Conservation (phyloP, 2,329 filamentous ascomycete species). For the Geoglossum cookeanum region DNA sequence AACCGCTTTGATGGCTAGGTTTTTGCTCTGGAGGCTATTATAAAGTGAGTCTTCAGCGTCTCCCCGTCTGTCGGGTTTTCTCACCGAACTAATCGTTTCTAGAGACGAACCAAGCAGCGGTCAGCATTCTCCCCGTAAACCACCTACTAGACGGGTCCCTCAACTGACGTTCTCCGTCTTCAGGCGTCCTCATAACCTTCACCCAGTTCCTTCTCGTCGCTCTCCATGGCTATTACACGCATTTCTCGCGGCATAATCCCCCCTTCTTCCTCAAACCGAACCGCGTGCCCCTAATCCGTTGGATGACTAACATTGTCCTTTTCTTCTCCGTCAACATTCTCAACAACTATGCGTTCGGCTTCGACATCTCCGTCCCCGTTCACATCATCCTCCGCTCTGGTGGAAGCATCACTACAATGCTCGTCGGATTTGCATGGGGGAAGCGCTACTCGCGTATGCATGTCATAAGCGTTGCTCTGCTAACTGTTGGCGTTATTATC, state of each 20-base stretch:
- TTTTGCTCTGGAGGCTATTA: conserved; percentile 81
- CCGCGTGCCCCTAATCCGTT: conserved; percentile 64
- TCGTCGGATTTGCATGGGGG: conserved; percentile 71
- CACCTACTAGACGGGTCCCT: not conserved
- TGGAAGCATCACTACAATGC: conserved; percentile 88
- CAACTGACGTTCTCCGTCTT: not conserved
- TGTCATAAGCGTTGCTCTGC: conserved; percentile 57
- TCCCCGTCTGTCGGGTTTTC: conserved; percentile 6
- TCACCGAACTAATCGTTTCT: conserved; percentile 11
- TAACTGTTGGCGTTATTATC: conserved; percentile 72
- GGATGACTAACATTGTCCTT: conserved; percentile 72
- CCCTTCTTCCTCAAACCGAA: conserved; percentile 59
- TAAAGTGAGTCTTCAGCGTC: conserved; percentile 46
- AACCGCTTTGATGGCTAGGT: conserved; percentile 34
- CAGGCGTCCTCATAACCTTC: conserved; percentile 72
- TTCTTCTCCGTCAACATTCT: conserved; percentile 90
- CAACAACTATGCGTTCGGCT: conserved; percentile 96
- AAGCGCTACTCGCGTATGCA: conserved; percentile 70
- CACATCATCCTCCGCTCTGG: conserved; percentile 94
- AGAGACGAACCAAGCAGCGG: conserved; percentile 74
- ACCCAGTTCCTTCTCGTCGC: conserved; percentile 77
- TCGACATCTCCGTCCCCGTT: conserved; percentile 86
- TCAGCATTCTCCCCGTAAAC: conserved; percentile 19
- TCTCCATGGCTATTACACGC: conserved; percentile 54
- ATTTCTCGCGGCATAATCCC: conserved; percentile 46